These are phyloP conservation scores for Hymenoscyphus occultus DNA, from an alignment of 2,329 filamentous ascomycete genomes.

Conservation along the genomic window DNA sequence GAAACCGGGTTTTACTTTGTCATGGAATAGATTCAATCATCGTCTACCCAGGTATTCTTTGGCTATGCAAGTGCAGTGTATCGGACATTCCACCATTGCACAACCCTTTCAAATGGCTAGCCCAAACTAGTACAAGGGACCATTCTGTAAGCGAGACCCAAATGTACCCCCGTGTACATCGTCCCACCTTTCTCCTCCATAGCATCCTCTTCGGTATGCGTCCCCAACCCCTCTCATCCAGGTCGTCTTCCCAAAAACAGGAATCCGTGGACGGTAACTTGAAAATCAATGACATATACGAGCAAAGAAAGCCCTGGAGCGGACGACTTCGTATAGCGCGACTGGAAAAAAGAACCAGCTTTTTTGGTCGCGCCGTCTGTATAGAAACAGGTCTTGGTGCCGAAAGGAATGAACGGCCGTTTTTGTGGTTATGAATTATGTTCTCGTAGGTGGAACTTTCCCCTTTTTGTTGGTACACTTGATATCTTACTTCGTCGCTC, in stretches of 20 bases:
- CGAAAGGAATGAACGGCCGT: slow-evolving; percentile 30
- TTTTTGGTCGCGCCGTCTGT: slow-evolving; percentile 23
- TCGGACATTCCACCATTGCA: slow-evolving; percentile 7
- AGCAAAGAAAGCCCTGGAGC: slow-evolving; percentile 30
- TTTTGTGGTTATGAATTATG: slow-evolving; percentile 6
- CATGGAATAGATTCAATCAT: slow-evolving; percentile 16
- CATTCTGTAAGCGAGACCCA: slow-evolving; percentile 15
- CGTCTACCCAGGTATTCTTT: slow-evolving; percentile 17
- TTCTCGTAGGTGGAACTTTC: slow-evolving; percentile 14
- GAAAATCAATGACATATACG: slow-evolving; percentile 19
- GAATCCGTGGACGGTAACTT: slow-evolving; percentile 20
- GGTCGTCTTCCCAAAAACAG: slow-evolving; percentile 12
- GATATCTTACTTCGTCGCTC: neutral
- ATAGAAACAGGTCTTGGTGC: slow-evolving; percentile 15
- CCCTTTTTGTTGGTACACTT: slow-evolving; percentile 13
- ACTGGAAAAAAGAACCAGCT: slow-evolving; percentile 24
- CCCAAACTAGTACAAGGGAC: slow-evolving; percentile 14
- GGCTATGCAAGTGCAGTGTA: slow-evolving; percentile 5
- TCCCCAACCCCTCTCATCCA: slow-evolving; percentile 16
- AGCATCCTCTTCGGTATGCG: slow-evolving; percentile 18
- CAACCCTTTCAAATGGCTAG: slow-evolving; percentile 15
- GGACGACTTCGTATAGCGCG: slow-evolving; percentile 31
- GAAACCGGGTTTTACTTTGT: neutral
- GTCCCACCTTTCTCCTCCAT: slow-evolving; percentile 8
- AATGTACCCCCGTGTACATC: slow-evolving; percentile 16